These are phyloP conservation scores for Rubia tinctorum DNA, from an alignment of 305 asterid species.

Conservation along the genomic window DNA sequence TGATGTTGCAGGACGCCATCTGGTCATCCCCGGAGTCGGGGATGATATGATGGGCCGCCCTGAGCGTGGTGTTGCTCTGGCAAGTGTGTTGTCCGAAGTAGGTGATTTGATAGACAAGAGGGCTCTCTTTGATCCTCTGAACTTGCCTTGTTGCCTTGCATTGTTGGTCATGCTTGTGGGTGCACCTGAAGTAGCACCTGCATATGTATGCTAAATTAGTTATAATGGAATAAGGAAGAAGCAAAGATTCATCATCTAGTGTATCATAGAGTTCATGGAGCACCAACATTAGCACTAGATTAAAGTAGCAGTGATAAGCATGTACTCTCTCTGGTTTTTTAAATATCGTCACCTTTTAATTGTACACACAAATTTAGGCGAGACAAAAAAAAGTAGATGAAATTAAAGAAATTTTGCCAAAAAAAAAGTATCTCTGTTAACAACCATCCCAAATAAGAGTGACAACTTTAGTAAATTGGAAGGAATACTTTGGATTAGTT, in stretches of 20 bases:
- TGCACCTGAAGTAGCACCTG: constrained; percentile 85
- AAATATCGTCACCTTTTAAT: too few relatives aligned
- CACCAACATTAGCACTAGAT: not conserved
- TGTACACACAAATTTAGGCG: too few relatives aligned
- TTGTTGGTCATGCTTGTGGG: constrained; percentile 51
- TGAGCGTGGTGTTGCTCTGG: constrained; percentile 11
- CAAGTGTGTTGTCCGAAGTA: constrained; percentile 67
- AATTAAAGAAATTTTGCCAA: too few relatives aligned
- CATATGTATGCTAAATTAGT: not conserved
- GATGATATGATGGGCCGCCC: constrained; percentile 17
- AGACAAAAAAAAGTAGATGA: too few relatives aligned
- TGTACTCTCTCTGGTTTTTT: too few relatives aligned
- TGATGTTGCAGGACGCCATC: constrained; percentile 14
- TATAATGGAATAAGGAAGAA: not conserved
- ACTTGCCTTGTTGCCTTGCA: constrained; percentile 78
- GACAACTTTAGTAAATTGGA: too few relatives aligned
- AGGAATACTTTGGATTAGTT: not conserved
- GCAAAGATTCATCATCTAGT: not conserved
- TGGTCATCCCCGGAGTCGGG: constrained; percentile 25
- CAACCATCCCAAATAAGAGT: too few relatives aligned
- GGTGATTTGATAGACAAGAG: constrained; percentile 42
- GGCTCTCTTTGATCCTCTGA: constrained; percentile 38
- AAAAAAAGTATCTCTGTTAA: too few relatives aligned
- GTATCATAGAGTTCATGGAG: not conserved
- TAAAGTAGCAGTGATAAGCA: too few relatives aligned